Conservation (phyloP, 2,329 filamentous ascomycete genomes). For the Chalaropsis ovoidea region DNA sequence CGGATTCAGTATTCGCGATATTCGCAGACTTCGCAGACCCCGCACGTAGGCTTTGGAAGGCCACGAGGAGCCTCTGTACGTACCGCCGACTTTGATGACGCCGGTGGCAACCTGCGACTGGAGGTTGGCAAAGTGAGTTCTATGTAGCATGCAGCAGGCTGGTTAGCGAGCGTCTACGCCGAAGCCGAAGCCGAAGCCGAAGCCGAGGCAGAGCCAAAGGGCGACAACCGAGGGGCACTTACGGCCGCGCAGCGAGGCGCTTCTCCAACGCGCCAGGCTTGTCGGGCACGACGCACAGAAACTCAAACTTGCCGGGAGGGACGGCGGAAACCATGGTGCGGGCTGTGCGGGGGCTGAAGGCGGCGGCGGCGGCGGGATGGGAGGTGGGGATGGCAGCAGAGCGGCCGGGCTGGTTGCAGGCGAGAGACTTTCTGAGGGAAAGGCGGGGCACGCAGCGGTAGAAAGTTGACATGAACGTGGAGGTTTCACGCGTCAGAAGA, state of each 20-base stretch:
- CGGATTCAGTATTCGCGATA: too few relatives aligned
- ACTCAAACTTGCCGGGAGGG: slow-evolving; percentile 44
- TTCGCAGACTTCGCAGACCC: too few relatives aligned
- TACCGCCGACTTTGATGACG: slow-evolving; percentile 55
- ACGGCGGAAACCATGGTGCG: slow-evolving; percentile 30
- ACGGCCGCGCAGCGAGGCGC: slow-evolving; percentile 52
- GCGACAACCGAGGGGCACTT: slow-evolving; percentile 30
- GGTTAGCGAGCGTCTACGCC: neutral
- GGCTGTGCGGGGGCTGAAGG: neutral
- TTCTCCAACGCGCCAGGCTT: slow-evolving; percentile 50
- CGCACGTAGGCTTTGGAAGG: too few relatives aligned
- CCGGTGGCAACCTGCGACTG: slow-evolving; percentile 45
- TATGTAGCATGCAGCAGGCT: neutral
- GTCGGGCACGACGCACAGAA: slow-evolving; percentile 60
- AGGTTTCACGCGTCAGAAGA: neutral
- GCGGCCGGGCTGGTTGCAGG: neutral
- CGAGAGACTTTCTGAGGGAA: neutral
- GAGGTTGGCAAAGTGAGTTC: slow-evolving; percentile 47
- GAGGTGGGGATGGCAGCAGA: neutral
- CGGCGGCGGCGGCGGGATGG: neutral
- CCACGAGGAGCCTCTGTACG: slow-evolving; percentile 27
- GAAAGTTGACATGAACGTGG: neutral
- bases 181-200: too few relatives aligned
- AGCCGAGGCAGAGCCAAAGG: neutral
- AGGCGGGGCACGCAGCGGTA: neutral